Base-by-base conservation (phyloP, 2,329 filamentous ascomycete species). In the Aspergillus sp. region DNA sequence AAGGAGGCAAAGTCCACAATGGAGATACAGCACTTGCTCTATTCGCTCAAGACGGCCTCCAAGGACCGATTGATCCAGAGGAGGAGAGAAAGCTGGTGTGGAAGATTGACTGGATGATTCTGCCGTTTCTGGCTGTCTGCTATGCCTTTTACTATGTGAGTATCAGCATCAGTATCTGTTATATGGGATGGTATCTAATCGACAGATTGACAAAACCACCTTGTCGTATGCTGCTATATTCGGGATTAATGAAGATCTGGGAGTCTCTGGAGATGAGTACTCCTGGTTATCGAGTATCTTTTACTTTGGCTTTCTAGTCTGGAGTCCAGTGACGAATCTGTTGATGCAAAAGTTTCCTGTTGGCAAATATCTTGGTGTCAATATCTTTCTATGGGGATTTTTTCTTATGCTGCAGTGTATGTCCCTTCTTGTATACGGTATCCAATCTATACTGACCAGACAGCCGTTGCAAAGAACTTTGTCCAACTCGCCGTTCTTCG, bases 161-260 rank as follows among this genome's bases (percentile, higher is more conserved):
- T 40, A 11, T 26, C n/a, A n/a, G n/a, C n/a, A n/a, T n/a, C n/a
- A 9, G 6, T 37, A n/a, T 37, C 10, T 29, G 33, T 10, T 27
- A 13, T 29, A 19, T 42, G 36, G 10, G 33, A 19, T 28, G 6
- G 13, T 3, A 39, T 19, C 37, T 29, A 39, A 31, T 31, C 13
- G 13, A 39, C 19, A 37, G 35, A 39, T 45, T 41, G 42, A 54
- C 41, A 48, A 48, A 33, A 54, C 53, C 1, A 62, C 53, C 0
- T 64, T 76, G 32, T 52, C 70, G 36, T 74, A 69, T 51, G 68
- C 77, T 38, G 77, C 78, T 4, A 65, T 69, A 27, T 80, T 81
- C 36, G 61, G 77, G 10, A 39, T 76, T 30, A 74, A 74, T 64
- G 71, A 78, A 45, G 65, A 69, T 32, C 56, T 70, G 9, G 43